Conservation (phyloP, 345 rosid genomes). For the Populus alba region DNA sequence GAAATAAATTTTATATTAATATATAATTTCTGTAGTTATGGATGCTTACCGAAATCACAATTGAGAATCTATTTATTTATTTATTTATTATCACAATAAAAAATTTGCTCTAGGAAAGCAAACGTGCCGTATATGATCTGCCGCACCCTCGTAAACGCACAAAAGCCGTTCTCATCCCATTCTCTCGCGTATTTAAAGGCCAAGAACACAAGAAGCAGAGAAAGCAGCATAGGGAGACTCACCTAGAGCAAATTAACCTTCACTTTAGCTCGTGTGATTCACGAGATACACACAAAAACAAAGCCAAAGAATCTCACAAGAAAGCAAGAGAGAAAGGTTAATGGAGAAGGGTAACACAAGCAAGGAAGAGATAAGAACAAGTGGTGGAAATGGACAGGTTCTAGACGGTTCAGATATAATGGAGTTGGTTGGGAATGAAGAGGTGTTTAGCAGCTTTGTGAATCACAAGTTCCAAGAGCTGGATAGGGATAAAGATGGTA, state of each 20-base stretch:
- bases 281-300: slow-evolving; percentile 24
- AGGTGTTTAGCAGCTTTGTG: slow-evolving; percentile 69
- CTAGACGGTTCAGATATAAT: slow-evolving; percentile 89
- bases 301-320: slow-evolving; percentile 21
- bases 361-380: slow-evolving; percentile 4
- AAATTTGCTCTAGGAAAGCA: not conserved
- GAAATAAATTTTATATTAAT: too few relatives aligned
- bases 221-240: not conserved
- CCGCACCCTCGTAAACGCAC: not conserved
- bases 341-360: slow-evolving; percentile 36
- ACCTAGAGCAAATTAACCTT: not conserved
- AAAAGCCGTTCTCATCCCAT: not conserved
- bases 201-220: not conserved
- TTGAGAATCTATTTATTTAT: too few relatives aligned
- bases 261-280: slow-evolving; percentile 30
- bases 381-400: slow-evolving; percentile 20
- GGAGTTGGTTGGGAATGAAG: slow-evolving; percentile 78
- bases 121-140: slow-evolving; percentile 19
- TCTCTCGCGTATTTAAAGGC: not conserved
- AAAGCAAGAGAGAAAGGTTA: not conserved
- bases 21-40: too few relatives aligned
- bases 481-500: slow-evolving; percentile 74
- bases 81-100: too few relatives aligned
- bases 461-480: slow-evolving; percentile 79
- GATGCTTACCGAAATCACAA: too few relatives aligned